Evolutionary conservation across 371 early-diverging fungal species (phyloP).

Genomic region (Blastocladiella emersonii): DNA sequence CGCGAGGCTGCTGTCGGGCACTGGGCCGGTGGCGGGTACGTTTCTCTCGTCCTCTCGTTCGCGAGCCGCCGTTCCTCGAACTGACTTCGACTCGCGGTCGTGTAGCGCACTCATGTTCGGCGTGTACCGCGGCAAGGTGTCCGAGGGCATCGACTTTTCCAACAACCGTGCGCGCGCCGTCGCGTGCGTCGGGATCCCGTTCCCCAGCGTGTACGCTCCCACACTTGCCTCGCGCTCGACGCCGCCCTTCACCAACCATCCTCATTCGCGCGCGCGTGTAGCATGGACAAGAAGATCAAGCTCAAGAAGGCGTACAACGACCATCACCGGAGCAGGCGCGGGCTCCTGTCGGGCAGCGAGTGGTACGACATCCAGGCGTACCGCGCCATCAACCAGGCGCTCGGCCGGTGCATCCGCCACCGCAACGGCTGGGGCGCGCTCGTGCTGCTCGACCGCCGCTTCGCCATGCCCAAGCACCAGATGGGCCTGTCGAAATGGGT

Average conservation of each 20-base stretch:
- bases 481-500: constrained; percentile 3
- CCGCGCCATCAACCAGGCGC: constrained; percentile 87
- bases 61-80: background rate
- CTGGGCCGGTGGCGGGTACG: background rate
- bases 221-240: background rate
- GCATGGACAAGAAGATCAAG: background rate
- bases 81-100: background rate
- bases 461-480: background rate
- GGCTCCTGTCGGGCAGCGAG: constrained; percentile 27
- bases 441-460: constrained; percentile 49
- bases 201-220: constrained; percentile 23
- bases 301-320: background rate
- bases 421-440: constrained; percentile 59
- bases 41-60: background rate
- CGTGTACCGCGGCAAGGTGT: constrained; percentile 78
- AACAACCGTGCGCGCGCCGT: constrained; percentile 81
- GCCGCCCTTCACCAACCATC: no score
- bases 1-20: background rate
- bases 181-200: constrained; percentile 84
- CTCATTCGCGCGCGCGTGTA: background rate
- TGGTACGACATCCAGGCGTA: constrained; percentile 86
- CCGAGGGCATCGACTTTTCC: constrained; percentile 91
- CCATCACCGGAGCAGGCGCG: background rate
- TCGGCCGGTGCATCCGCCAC: constrained; percentile 90
- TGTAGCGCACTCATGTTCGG: constrained; percentile 13